Evolutionary conservation across 1,284 basidiomycete genomes (phyloP), one percentile per base, ranked within the genome.

Genomic region (Sanghuangporus weigelae): DNA sequence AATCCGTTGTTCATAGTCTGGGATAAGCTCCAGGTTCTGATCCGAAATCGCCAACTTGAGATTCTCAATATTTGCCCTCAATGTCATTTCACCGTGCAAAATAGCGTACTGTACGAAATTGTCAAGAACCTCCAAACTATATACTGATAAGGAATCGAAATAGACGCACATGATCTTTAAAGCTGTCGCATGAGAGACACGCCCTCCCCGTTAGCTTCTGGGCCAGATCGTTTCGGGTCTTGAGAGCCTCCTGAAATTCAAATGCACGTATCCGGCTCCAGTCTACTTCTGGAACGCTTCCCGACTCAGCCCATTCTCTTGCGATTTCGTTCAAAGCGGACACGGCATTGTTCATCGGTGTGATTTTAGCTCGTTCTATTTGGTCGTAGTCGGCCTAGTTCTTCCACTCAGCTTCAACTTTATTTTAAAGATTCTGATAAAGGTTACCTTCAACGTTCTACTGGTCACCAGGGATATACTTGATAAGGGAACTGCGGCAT

Each of bases 1-100:
- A 26, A 99, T 89, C 26, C 96, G 84, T 72, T 96, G 94, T 73
- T 98, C 92, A 75, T 98, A 99, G 74, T 99, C 97, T 0, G 97
- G 97, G 51, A 99, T 85, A 49, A 99, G 83, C 72, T 98, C 97
- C 65, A 99, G 79, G 72, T 99, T 99, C 73, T 99, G 94, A 72
- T 98, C 96, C 12, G 95, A 97, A 35, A 98, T 85, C 1, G 88
- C 86, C 54, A 90, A 77, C 71, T 91, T 93, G 57, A 97, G 80
- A 39, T 81, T 74, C 3, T 85, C 85, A 64, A 99, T 89, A 67
- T 89, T 89, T 26, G 81, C 80, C 66, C 85, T 82, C 46, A 98
- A 77, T 8, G 85, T 72, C 72, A 92, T 93, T 71, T 90, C 86
- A 64, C 81, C 83, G 69, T 98, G 93, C 44, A 93, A 72, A 35